Evolutionary conservation across 1,139 yeast species (phyloP).

Genomic region (Suhomyces bokatorum): DNA sequence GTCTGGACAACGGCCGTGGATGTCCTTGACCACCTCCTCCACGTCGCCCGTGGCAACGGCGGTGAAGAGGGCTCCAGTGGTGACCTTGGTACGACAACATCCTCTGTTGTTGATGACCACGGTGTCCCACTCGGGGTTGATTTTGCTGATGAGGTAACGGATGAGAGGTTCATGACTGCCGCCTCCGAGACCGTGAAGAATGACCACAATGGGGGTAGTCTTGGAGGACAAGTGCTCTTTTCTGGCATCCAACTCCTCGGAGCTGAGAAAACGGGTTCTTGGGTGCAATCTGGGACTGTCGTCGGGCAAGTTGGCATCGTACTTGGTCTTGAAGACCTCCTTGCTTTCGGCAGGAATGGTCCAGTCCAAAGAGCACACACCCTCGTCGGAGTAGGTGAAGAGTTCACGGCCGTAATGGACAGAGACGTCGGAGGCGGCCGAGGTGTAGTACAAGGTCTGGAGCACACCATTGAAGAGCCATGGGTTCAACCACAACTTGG

Average conservation of each 20-base stretch:
- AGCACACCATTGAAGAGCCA: slow-evolving; percentile 68
- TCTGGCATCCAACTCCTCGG: slow-evolving; percentile 29
- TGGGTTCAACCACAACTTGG: slow-evolving; percentile 58
- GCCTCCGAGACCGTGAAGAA: slow-evolving; percentile 86
- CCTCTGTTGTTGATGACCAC: slow-evolving; percentile 84
- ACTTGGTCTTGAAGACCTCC: slow-evolving; percentile 50
- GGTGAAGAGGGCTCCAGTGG: slow-evolving; percentile 73
- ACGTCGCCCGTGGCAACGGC: slow-evolving; percentile 77
- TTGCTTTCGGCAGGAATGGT: slow-evolving; percentile 54
- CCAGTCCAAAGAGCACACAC: slow-evolving; percentile 78
- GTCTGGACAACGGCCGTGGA: slow-evolving; percentile 60
- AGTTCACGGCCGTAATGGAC: slow-evolving; percentile 79
- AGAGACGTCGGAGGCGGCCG: slow-evolving; percentile 51
- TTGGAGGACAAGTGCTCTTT: slow-evolving; percentile 25
- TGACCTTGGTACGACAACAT: slow-evolving; percentile 78
- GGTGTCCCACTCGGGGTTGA: slow-evolving; percentile 48
- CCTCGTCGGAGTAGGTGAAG: slow-evolving; percentile 59
- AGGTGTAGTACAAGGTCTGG: slow-evolving; percentile 69
- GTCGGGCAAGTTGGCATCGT: slow-evolving; percentile 57
- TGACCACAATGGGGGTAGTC: slow-evolving; percentile 59
- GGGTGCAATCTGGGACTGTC: slow-evolving; percentile 77
- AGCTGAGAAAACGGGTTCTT: slow-evolving; percentile 69
- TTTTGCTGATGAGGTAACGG: slow-evolving; percentile 54
- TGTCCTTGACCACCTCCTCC: slow-evolving; percentile 54
- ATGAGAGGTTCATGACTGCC: slow-evolving; percentile 90